These are phyloP conservation scores for Neltuma alba DNA, from an alignment of 306 rosid genomes.

Conservation along the genomic window DNA sequence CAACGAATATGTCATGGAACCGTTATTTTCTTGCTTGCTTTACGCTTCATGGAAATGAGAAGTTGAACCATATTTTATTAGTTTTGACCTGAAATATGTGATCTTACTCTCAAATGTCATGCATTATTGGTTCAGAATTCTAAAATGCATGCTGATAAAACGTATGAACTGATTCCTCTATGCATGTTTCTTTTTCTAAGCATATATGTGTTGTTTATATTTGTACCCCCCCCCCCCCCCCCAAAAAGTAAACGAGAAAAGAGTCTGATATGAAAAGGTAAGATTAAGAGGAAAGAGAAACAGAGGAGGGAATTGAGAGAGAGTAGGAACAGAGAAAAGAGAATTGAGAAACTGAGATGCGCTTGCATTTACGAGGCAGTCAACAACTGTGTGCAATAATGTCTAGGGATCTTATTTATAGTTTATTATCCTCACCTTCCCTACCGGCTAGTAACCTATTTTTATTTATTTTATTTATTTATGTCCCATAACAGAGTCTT, in stretches of 20 bases:
- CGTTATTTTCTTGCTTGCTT: background rate
- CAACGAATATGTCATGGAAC: slow-evolving; percentile 11
- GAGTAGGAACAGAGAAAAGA: too few species aligned
- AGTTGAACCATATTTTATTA: background rate
- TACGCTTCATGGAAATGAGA: background rate
- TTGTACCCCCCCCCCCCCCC: background rate
- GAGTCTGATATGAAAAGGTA: too few species aligned
- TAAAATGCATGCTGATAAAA: background rate
- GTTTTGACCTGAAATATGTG: background rate
- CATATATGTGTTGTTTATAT: background rate
- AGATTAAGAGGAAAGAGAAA: too few species aligned
- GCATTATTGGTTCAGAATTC: background rate
- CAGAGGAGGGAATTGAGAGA: too few species aligned
- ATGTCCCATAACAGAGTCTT: too few species aligned
- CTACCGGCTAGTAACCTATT: too few species aligned
- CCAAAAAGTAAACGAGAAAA: background rate
- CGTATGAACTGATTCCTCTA: background rate
- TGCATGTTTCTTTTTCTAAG: background rate
- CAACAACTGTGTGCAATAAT: too few species aligned
- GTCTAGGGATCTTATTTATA: too few species aligned
- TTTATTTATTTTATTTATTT: too few species aligned
- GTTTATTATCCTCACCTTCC: too few species aligned
- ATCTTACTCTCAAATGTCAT: background rate
- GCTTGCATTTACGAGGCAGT: too few species aligned
- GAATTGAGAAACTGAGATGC: too few species aligned